These are phyloP conservation scores for Daldinia grandis DNA, from an alignment of 495 filamentous ascomycete genomes.

Conservation along the genomic window DNA sequence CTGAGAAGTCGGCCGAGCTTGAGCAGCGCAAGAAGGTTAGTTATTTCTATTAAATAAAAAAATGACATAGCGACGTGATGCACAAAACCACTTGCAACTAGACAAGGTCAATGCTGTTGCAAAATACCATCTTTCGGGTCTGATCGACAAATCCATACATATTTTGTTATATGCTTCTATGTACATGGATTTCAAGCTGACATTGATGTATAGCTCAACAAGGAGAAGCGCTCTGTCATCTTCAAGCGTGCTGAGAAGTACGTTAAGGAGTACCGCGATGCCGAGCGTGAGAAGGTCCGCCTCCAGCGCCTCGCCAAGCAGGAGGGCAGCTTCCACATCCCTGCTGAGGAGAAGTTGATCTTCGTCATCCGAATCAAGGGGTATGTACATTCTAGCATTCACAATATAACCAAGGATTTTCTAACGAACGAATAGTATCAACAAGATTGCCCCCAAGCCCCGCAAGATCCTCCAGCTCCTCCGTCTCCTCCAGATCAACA, in stretches of 20 bases:
- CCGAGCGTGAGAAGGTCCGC: slow-evolving; percentile 97
- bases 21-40: slow-evolving; percentile 90
- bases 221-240: slow-evolving; percentile 96
- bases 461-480: slow-evolving; percentile 99
- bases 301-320: slow-evolving; percentile 87
- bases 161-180: slow-evolving; percentile 20
- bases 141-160: slow-evolving; percentile 63
- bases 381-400: slow-evolving; percentile 52
- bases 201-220: slow-evolving; percentile 72
- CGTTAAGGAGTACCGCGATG: slow-evolving; percentile 98
- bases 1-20: slow-evolving; percentile 79
- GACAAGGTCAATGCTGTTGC: slow-evolving; percentile 96
- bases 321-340: slow-evolving; percentile 91
- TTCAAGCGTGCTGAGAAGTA: slow-evolving; percentile 99
- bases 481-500: slow-evolving; percentile 99
- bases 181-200: slow-evolving; percentile 41
- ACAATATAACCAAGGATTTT: background rate
- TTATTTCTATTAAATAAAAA: slow-evolving; percentile 43
- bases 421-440: slow-evolving; percentile 75
- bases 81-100: slow-evolving; percentile 87
- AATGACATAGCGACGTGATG: slow-evolving; percentile 51
- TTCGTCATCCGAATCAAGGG: slow-evolving; percentile 99
- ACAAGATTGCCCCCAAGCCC: slow-evolving; percentile 99
- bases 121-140: slow-evolving; percentile 99
- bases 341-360: slow-evolving; percentile 93